Percentiles rank a stretch among this genome's conserved stretches.
These are phyloP conservation scores for Macrophomina pseudophaseolina DNA, from an alignment of 2,329 filamentous ascomycete species.

Conservation along the genomic window DNA sequence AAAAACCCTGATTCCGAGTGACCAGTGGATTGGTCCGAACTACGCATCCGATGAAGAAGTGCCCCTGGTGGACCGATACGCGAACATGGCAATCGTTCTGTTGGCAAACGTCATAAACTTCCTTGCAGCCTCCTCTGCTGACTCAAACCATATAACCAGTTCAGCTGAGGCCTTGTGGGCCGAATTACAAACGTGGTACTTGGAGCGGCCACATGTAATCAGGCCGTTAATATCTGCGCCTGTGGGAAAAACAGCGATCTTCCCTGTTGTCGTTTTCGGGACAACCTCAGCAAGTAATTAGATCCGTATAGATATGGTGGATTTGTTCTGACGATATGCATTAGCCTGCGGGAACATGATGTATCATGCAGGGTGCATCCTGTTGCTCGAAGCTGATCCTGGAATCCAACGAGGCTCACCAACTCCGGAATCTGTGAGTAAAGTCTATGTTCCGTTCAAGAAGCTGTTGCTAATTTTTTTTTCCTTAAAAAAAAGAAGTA, in stretches of 20 bases:
- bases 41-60: neutral
- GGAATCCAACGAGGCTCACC: too few relatives aligned
- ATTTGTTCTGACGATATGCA: neutral
- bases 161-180: neutral
- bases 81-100: constrained; percentile 3
- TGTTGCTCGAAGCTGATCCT: neutral
- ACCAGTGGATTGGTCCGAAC: neutral
- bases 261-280: neutral
- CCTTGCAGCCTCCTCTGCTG: neutral
- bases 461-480: neutral
- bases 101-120: neutral
- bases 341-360: neutral
- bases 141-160: neutral
- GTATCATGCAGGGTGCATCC: constrained; percentile 9
- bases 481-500: neutral
- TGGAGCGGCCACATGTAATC: neutral
- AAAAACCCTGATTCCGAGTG: constrained; percentile 5
- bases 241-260: neutral
- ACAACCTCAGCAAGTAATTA: constrained; percentile 1
- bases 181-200: neutral
- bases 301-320: neutral
- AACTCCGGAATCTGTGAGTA: neutral
- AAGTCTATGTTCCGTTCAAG: neutral
- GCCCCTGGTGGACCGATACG: neutral
- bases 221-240: neutral